phyloP scores from a whole-genome alignment of 73 alveolate genomes.

The Paramecium sexaurelia region DNA sequence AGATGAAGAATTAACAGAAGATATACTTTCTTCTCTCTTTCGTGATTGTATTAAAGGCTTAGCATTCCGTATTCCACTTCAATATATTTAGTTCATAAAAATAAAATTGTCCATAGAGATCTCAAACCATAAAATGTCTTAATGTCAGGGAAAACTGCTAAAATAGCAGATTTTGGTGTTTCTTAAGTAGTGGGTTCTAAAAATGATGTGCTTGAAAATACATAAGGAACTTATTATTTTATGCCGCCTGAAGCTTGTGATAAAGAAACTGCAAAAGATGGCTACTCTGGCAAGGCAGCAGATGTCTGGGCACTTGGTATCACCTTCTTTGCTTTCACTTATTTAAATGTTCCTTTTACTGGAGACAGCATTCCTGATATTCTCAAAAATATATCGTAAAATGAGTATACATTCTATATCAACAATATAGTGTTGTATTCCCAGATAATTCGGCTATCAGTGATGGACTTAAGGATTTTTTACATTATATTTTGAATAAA shows the following conservation, averaged over 20 bases:
- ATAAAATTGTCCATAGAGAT: slow-evolving; percentile 95
- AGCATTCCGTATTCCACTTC: slow-evolving; percentile 63
- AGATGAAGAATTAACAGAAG: slow-evolving; percentile 71
- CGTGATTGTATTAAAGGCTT: slow-evolving; percentile 82
- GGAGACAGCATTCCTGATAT: slow-evolving; percentile 82
- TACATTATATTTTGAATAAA: slow-evolving; percentile 80
- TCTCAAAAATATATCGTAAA: slow-evolving; percentile 71
- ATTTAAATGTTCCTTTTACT: slow-evolving; percentile 87
- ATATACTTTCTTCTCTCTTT: slow-evolving; percentile 69
- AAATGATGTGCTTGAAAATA: slow-evolving; percentile 80
- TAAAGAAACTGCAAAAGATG: slow-evolving; percentile 71
- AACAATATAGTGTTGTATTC: slow-evolving; percentile 49
- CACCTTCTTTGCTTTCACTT: slow-evolving; percentile 86
- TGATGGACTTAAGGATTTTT: slow-evolving; percentile 76
- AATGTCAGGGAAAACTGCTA: slow-evolving; percentile 87
- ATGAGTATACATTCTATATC: slow-evolving; percentile 21
- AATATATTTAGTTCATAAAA: slow-evolving; percentile 77
- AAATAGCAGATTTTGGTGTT: slow-evolving; percentile 95
- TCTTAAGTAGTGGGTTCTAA: slow-evolving; percentile 73
- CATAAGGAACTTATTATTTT: slow-evolving; percentile 94
- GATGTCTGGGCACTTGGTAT: slow-evolving; percentile 98
- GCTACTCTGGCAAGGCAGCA: slow-evolving; percentile 93
- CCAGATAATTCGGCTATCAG: slow-evolving; percentile 76
- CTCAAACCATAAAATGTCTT: slow-evolving; percentile 96
- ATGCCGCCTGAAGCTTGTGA: slow-evolving; percentile 97